Percentiles rank a stretch among this genome's conserved stretches.
phyloP scores from a whole-genome alignment of 495 filamentous ascomycete genomes.

The Penicillium coffeae region DNA sequence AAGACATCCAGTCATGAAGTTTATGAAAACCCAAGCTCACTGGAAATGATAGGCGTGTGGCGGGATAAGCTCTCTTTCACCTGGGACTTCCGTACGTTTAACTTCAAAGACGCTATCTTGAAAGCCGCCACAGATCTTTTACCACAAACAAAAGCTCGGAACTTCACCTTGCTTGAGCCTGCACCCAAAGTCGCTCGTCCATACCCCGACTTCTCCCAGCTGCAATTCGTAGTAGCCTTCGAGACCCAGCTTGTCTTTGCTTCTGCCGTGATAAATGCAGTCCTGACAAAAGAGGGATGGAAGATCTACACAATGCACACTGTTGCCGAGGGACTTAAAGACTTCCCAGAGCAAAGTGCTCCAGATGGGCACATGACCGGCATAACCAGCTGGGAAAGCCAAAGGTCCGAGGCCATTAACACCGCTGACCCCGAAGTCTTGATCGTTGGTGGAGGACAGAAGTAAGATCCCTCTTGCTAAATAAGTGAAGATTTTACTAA shows the following conservation, averaged over 20 bases:
- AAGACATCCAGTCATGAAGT: too few relatives aligned
- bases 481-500: too few relatives aligned
- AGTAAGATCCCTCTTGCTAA: conserved; percentile 20
- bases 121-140: conserved; percentile 24
- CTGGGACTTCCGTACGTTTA: conserved; percentile 26
- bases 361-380: conserved; percentile 24
- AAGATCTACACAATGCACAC: conserved; percentile 24
- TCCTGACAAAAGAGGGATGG: conserved; percentile 19
- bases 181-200: conserved; percentile 17
- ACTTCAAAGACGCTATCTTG: conserved; percentile 16
- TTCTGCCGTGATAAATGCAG: conserved; percentile 22
- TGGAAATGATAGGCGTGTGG: conserved; percentile 18
- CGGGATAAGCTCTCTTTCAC: conserved; percentile 24
- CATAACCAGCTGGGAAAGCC: conserved; percentile 20
- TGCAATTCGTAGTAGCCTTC: conserved; percentile 22
- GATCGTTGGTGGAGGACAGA: conserved; percentile 23
- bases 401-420: conserved; percentile 18
- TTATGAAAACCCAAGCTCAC: too few relatives aligned
- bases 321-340: conserved; percentile 17
- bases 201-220: conserved; percentile 20
- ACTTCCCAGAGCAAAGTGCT: conserved; percentile 14
- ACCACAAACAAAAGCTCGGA: conserved; percentile 18
- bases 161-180: conserved; percentile 20
- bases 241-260: conserved; percentile 22
- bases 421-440: conserved; percentile 20